phyloP scores from a whole-genome alignment of 768 basidiomycete genomes.

The Lactarius quietus region DNA sequence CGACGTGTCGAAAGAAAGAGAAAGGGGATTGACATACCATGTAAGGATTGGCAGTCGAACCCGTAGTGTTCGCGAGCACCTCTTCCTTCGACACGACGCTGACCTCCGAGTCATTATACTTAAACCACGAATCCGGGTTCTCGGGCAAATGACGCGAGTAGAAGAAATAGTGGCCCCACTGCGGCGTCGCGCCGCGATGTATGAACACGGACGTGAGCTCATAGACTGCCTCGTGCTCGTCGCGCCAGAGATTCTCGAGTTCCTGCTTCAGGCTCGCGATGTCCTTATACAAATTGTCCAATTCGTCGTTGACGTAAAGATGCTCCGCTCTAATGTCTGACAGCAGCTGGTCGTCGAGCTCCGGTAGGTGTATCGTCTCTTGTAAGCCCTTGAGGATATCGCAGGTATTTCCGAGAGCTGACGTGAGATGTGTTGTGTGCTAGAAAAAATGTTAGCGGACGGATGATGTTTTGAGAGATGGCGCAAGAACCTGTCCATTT shows the following conservation, averaged over 20 bases:
- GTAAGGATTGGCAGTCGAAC: conserved; percentile 86
- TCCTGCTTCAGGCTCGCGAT: conserved; percentile 57
- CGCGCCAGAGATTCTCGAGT: conserved; percentile 72
- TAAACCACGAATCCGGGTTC: conserved; percentile 84
- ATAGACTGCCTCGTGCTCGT: conserved; percentile 65
- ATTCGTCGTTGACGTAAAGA: conserved; percentile 48
- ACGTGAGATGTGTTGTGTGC: conserved; percentile 59
- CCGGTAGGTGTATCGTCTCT: conserved; percentile 41
- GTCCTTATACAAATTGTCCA: conserved; percentile 50
- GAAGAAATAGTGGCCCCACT: conserved; percentile 94
- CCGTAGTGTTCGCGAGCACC: conserved; percentile 87
- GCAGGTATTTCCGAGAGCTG: conserved; percentile 52
- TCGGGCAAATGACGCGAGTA: conserved; percentile 86
- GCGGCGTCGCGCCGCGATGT: conserved; percentile 83
- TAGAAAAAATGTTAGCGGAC: conserved; percentile 29
- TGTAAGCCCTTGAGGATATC: conserved; percentile 55
- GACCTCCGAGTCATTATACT: conserved; percentile 93
- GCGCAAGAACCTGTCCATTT: conserved; percentile 67
- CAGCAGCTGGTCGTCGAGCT: conserved; percentile 59
- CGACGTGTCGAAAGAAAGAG: background rate
- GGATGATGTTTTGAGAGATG: background rate
- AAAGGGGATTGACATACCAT: conserved; percentile 48
- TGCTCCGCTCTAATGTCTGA: conserved; percentile 52
- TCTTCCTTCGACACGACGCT: conserved; percentile 73
- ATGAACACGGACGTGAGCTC: conserved; percentile 94